Base-by-base conservation (phyloP, 2,329 filamentous ascomycete species). In the Geosmithia flava region DNA sequence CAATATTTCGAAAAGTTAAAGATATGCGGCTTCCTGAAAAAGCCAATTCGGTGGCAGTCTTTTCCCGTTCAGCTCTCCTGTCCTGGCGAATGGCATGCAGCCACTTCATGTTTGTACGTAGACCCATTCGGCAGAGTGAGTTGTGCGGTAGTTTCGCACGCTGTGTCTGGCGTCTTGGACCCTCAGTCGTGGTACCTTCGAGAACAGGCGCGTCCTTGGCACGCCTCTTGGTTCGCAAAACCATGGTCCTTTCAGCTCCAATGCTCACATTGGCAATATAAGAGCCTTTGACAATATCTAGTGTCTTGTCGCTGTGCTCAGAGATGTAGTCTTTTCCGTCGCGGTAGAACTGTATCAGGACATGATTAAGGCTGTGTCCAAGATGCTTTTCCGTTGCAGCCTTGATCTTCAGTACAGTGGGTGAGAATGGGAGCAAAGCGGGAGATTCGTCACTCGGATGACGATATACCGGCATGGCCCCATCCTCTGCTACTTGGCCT, bases 261-360 rank as follows among this genome's bases (percentile, higher is more conserved):
- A 97, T 75, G 54, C 88, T 95, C 46, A 95, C 80, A 59, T 97
- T 98, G 54, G 90, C 88, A 54, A 98, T 95, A 51, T 75, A 90
- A 20, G 86, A 93, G 4, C 75, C 81, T 23, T 76, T 79, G 13
- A 80, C 81, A 49, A 98, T 93, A 61, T 98, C 93, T 20, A 98
- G 71, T 0, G 91, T 95, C 67, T 98, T 98, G 62, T 98, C 93
- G 40, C 88, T 94, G 60, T 98, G 93, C 61, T 98, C 93, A 1
- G 87, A 93, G 52, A 98, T 98, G 61, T 88, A 88, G 65, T 98
- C 93, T 45, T 79, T 80, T 2, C 91, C 87, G 55, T 77, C 76
- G n/a, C 93, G 86, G 59, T 98, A 98, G 50, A 89, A 78, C 59
- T 98, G 93, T 44, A 98, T 94, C 45, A 98, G 69, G 1, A 83